Evolutionary conservation across 2,329 filamentous ascomycete genomes (phyloP).

Genomic region (Hymenoscyphus occultus): DNA sequence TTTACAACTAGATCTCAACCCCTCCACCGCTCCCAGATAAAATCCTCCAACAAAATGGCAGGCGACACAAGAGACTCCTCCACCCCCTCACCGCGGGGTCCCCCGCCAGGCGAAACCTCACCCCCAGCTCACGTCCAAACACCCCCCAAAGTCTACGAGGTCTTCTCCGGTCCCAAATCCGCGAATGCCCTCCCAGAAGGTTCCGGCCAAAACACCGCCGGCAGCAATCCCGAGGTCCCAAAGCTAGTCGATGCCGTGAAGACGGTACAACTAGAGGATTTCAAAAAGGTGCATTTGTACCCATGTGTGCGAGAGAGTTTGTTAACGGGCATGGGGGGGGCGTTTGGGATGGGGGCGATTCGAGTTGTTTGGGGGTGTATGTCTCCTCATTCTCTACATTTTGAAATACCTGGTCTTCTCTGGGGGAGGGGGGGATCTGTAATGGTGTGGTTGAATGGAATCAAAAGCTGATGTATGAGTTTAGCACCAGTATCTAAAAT

Average conservation of each 20-base stretch:
- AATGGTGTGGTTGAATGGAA: not conserved
- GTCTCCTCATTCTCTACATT: constrained; percentile 11
- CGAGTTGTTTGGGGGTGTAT: constrained; percentile 74
- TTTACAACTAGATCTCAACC: not conserved
- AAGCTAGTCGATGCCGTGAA: constrained; percentile 62
- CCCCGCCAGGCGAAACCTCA: constrained; percentile 38
- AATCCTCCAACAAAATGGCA: constrained; percentile 30
- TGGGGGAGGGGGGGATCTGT: not conserved
- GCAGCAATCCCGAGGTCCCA: constrained; percentile 32
- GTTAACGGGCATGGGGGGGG: constrained; percentile 77
- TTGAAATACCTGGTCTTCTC: not conserved
- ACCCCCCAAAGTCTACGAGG: constrained; percentile 41
- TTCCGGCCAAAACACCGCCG: constrained; percentile 37
- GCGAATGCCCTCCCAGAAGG: constrained; percentile 36
- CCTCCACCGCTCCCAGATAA: constrained; percentile 1
- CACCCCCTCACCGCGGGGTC: constrained; percentile 28
- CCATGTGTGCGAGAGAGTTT: constrained; percentile 84
- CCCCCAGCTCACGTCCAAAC: constrained; percentile 37
- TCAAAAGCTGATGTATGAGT: not conserved
- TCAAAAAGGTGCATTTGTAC: constrained; percentile 68
- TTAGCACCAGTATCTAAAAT: constrained; percentile 60
- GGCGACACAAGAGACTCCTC: constrained; percentile 35
- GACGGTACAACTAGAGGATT: constrained; percentile 65
- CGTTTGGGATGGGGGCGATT: constrained; percentile 71
- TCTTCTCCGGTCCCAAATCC: constrained; percentile 36